phyloP scores from a whole-genome alignment of 495 filamentous ascomycete species.

The Parmelia sp. region DNA sequence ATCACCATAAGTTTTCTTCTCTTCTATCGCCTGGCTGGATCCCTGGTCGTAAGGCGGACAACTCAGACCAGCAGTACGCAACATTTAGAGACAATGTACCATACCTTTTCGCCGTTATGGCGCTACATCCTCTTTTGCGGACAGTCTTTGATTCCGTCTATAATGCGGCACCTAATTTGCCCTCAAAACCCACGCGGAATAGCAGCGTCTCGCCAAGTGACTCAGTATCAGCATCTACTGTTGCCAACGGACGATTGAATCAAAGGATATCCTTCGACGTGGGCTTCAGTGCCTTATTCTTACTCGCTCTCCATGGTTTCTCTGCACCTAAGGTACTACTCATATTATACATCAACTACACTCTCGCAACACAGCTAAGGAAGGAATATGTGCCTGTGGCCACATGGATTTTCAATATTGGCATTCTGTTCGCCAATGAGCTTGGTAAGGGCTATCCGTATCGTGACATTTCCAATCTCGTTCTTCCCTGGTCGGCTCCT shows the following conservation, averaged over 20 bases:
- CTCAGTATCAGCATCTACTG: constrained; percentile 11
- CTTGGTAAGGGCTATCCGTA: constrained; percentile 70
- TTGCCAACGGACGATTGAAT: constrained; percentile 61
- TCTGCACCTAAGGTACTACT: constrained; percentile 73
- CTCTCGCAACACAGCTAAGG: constrained; percentile 63
- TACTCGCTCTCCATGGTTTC: constrained; percentile 74
- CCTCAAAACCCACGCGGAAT: constrained; percentile 12
- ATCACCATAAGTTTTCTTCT: constrained; percentile 66
- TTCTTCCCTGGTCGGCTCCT: constrained; percentile 37
- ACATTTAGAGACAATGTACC: constrained; percentile 83
- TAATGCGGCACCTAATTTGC: constrained; percentile 2
- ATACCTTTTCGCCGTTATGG: constrained; percentile 62
- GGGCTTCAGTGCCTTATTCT: constrained; percentile 70
- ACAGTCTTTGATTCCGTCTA: constrained; percentile 53
- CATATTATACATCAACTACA: constrained; percentile 78
- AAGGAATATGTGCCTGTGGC: constrained; percentile 58
- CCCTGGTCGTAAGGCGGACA: constrained; percentile 87
- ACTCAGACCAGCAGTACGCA: constrained; percentile 84
- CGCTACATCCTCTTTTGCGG: constrained; percentile 72
- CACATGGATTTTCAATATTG: constrained; percentile 95
- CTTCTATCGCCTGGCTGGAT: constrained; percentile 84
- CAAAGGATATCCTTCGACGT: constrained; percentile 81
- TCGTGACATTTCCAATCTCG: constrained; percentile 48
- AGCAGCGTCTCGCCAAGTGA: constrained; percentile 13
- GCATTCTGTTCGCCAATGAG: constrained; percentile 84